These are phyloP conservation scores for Maudiozyma serrabonitensis DNA, from an alignment of 805 yeast species.

Conservation along the genomic window DNA sequence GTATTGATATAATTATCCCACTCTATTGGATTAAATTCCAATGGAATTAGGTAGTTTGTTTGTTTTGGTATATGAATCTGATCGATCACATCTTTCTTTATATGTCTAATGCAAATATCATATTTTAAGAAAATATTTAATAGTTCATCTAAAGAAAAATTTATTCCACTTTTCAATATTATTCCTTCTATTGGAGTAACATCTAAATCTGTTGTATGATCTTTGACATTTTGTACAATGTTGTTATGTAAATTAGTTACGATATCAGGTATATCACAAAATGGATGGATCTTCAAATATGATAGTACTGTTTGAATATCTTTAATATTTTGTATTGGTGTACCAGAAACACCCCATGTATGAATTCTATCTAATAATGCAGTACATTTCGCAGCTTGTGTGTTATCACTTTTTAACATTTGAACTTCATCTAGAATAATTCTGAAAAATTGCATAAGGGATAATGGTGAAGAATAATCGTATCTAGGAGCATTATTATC, in stretches of 20 bases:
- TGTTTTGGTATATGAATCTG: slow-evolving; percentile 79
- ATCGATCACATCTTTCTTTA: slow-evolving; percentile 69
- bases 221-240: slow-evolving; percentile 4
- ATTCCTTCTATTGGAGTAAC: too few species aligned
- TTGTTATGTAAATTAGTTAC: slow-evolving; percentile 6
- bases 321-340: slow-evolving; percentile 62
- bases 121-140: slow-evolving; percentile 42
- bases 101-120: slow-evolving; percentile 57
- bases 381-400: slow-evolving; percentile 75
- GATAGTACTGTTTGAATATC: slow-evolving; percentile 66
- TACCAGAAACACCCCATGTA: slow-evolving; percentile 97
- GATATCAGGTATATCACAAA: slow-evolving; percentile 30
- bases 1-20: slow-evolving; percentile 68
- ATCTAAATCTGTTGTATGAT: slow-evolving; percentile 1
- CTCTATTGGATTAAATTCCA: slow-evolving; percentile 76
- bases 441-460: slow-evolving; percentile 78
- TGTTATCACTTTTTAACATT: slow-evolving; percentile 63
- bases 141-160: slow-evolving; percentile 34
- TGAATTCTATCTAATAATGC: slow-evolving; percentile 73
- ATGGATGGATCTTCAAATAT: slow-evolving; percentile 62
- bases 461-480: slow-evolving; percentile 73
- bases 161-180: slow-evolving; percentile 13
- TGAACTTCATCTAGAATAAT: slow-evolving; percentile 91
- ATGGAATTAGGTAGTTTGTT: slow-evolving; percentile 52
- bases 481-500: slow-evolving; percentile 24